Conservation (phyloP, 140 eudicot species). For the Cichorium intybus region DNA sequence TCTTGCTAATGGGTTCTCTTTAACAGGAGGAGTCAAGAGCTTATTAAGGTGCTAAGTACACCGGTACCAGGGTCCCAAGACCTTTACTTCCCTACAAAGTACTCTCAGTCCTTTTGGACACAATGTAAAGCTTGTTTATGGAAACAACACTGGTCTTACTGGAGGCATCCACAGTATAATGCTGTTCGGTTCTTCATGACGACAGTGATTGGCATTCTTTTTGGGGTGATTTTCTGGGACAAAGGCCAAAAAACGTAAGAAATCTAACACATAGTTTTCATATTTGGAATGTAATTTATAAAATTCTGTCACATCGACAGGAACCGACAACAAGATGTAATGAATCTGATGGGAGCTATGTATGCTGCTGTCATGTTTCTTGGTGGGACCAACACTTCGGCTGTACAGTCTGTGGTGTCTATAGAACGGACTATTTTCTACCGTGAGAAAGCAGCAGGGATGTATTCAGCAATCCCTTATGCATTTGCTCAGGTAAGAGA, state of each 20-base stretch:
- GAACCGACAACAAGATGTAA: constrained; percentile 52
- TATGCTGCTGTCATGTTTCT: constrained; percentile 72
- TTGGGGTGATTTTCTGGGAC: constrained; percentile 74
- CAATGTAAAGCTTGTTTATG: constrained; percentile 77
- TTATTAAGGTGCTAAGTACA: constrained; percentile 48
- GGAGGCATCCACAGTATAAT: constrained; percentile 81
- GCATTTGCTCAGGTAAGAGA: constrained; percentile 74
- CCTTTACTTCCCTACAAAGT: constrained; percentile 57
- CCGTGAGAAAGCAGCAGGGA: constrained; percentile 83
- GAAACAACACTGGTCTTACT: constrained; percentile 66
- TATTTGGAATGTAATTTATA: too few species aligned
- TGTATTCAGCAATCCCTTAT: constrained; percentile 81
- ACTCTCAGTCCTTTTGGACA: constrained; percentile 52
- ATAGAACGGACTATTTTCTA: constrained; percentile 79
- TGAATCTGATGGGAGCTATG: constrained; percentile 71
- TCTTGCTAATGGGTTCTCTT: constrained; percentile 4
- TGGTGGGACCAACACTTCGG: constrained; percentile 64
- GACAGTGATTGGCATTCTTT: constrained; percentile 45
- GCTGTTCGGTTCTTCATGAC: constrained; percentile 59
- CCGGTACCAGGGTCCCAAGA: constrained; percentile 58
- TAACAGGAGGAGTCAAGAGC: constrained; percentile 55
- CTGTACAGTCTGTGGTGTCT: constrained; percentile 71
- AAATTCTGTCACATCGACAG: constrained; percentile 25
- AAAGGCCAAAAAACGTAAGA: constrained; percentile 65
- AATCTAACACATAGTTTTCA: background rate